Conservation (phyloP, 768 basidiomycete species). For the Aureoboletus auriporus region DNA sequence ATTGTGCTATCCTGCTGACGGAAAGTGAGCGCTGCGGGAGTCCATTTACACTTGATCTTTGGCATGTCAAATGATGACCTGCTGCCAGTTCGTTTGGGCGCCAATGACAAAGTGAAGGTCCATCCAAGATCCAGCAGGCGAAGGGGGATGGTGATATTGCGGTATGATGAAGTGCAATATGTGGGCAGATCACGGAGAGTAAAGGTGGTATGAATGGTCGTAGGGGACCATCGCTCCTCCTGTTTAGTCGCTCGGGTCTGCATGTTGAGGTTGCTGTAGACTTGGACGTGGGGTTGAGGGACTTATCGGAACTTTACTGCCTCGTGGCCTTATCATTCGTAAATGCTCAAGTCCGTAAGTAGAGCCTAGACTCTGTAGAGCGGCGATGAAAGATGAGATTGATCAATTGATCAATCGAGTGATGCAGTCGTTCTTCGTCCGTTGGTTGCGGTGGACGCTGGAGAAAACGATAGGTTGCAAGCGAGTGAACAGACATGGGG, state of each 20-base stretch:
- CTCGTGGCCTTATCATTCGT: too few relatives aligned
- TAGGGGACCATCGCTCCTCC: slow-evolving; percentile 15
- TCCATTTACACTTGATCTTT: background rate
- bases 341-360: too few relatives aligned
- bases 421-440: too few relatives aligned
- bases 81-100: background rate
- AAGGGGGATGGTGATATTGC: slow-evolving; percentile 3
- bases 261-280: background rate
- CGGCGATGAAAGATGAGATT: too few relatives aligned
- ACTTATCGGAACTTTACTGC: too few relatives aligned
- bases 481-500: too few relatives aligned
- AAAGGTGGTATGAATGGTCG: slow-evolving; percentile 9
- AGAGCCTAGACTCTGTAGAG: too few relatives aligned
- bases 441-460: too few relatives aligned
- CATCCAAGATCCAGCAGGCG: slow-evolving; percentile 11
- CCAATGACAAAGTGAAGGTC: slow-evolving; percentile 15
- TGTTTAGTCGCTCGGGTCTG: background rate
- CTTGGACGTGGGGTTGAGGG: too few relatives aligned
- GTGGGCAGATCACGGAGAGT: background rate
- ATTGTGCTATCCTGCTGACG: background rate
- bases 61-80: too few relatives aligned
- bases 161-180: background rate
- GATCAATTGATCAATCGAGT: too few relatives aligned
- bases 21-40: slow-evolving; percentile 7
- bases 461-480: too few relatives aligned